Conservation (phyloP, 2,329 filamentous ascomycete genomes). For the Fusarium secorum region DNA sequence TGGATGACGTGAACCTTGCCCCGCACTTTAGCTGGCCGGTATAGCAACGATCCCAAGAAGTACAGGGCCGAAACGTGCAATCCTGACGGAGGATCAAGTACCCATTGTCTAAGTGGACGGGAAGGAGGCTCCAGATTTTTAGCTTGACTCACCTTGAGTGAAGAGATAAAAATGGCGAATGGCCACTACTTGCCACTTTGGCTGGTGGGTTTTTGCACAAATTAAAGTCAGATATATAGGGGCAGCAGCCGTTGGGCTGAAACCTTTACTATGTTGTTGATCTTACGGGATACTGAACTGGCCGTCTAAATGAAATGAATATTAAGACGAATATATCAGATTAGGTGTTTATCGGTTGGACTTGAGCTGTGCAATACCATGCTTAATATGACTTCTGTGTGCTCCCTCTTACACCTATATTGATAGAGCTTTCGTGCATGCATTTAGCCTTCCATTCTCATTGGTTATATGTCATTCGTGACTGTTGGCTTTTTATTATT, state of each 20-base stretch:
- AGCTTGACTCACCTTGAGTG: conserved; percentile 19
- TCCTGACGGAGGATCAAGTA: conserved; percentile 16
- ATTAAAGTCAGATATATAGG: conserved; percentile 1
- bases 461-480: conserved; percentile 18
- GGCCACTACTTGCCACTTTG: conserved; percentile 1
- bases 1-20: conserved; percentile 16
- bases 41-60: conserved; percentile 10
- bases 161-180: background rate
- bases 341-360: background rate
- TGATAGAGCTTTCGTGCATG: conserved; percentile 9
- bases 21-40: conserved; percentile 27
- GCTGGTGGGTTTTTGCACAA: background rate
- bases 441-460: background rate
- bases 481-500: conserved; percentile 3
- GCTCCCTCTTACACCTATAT: background rate
- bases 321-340: background rate
- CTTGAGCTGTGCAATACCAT: background rate
- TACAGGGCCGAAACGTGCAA: background rate
- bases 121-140: conserved; percentile 2
- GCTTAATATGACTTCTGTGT: conserved; percentile 1
- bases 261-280: background rate
- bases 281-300: background rate
- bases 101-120: conserved; percentile 3
- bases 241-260: background rate
- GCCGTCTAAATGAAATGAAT: background rate